Evolutionary conservation across 1,139 yeast genomes (phyloP).

Genomic region (Candida pseudocylindracea): DNA sequence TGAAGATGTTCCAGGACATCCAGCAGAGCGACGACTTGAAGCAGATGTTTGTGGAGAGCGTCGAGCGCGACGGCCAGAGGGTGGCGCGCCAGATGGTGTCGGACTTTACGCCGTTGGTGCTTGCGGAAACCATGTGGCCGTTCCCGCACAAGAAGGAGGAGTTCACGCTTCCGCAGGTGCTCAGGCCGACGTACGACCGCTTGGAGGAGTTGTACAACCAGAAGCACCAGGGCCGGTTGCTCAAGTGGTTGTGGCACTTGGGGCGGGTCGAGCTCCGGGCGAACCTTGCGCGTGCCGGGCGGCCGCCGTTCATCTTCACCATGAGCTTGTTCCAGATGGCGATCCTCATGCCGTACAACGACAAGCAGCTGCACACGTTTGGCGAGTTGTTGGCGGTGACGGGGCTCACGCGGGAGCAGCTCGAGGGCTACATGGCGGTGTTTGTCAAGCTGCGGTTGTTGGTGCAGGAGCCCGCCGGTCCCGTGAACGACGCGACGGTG

Average conservation of each 20-base stretch:
- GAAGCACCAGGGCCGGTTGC: conserved; percentile 71
- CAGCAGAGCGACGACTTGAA: conserved; percentile 68
- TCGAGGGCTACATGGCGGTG: conserved; percentile 60
- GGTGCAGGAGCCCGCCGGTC: conserved; percentile 36
- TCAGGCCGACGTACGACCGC: too few relatives aligned
- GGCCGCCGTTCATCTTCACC: conserved; percentile 63
- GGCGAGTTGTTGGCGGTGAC: conserved; percentile 44
- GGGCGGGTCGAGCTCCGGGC: conserved; percentile 87
- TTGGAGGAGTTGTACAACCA: conserved; percentile 37
- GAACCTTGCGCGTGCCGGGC: conserved; percentile 63
- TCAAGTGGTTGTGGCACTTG: conserved; percentile 92
- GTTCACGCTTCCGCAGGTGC: conserved; percentile 8
- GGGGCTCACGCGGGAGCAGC: conserved; percentile 38
- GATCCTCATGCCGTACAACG: conserved; percentile 62
- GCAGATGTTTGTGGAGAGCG: conserved; percentile 11
- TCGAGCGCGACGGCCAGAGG: conserved; percentile 16
- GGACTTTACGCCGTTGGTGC: conserved; percentile 54
- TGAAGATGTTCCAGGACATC: conserved; percentile 94
- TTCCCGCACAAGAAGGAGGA: conserved; percentile 20
- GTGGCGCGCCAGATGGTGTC: conserved; percentile 9
- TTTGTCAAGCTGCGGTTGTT: conserved; percentile 61
- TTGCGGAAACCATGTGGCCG: conserved; percentile 90
- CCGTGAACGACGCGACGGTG: conserved; percentile 25
- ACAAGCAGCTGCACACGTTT: conserved; percentile 31
- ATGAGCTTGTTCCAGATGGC: conserved; percentile 79